These are phyloP conservation scores for Aspergillus saccharolyticus DNA, from an alignment of 495 filamentous ascomycete species.

Conservation along the genomic window DNA sequence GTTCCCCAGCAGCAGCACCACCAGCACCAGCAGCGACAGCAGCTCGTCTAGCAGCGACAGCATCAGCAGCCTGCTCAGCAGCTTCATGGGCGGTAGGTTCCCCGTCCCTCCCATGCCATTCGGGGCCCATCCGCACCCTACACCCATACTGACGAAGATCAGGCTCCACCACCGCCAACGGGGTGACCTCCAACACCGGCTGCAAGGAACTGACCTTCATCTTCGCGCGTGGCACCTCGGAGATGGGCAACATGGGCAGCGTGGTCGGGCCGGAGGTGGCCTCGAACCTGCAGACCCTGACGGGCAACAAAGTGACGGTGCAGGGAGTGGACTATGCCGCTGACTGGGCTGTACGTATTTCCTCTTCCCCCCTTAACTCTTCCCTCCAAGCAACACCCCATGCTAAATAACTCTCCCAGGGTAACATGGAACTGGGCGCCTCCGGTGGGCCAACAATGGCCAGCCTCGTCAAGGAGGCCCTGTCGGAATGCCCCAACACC, in stretches of 20 bases:
- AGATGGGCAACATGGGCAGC: conserved; percentile 54
- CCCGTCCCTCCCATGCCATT: not conserved
- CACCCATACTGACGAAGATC: not conserved
- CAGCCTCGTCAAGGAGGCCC: conserved; percentile 39
- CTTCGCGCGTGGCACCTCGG: conserved; percentile 54
- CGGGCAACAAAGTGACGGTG: conserved; percentile 39
- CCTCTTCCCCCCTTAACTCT: too few species aligned
- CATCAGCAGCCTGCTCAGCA: not conserved
- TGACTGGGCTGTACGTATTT: conserved; percentile 26
- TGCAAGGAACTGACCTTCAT: conserved; percentile 52
- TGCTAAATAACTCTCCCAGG: conserved; percentile 25
- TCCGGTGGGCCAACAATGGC: conserved; percentile 28
- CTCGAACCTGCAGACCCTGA: conserved; percentile 35
- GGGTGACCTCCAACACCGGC: conserved; percentile 31
- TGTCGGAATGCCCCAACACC: conserved; percentile 52
- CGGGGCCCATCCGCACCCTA: not conserved
- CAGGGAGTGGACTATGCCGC: conserved; percentile 56
- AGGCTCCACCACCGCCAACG: conserved; percentile 39
- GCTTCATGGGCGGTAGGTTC: not conserved
- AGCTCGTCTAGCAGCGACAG: conserved; percentile 1
- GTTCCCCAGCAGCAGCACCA: conserved; percentile 3
- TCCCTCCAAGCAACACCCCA: not conserved
- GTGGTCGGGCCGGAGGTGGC: conserved; percentile 54
- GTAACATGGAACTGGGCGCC: conserved; percentile 41
- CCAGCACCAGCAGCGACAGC: conserved; percentile 5